Evolutionary conservation across 192 early-diverging fungal genomes (phyloP), one percentile per base, ranked within the genome.

Genomic region (Linnemannia exigua): DNA sequence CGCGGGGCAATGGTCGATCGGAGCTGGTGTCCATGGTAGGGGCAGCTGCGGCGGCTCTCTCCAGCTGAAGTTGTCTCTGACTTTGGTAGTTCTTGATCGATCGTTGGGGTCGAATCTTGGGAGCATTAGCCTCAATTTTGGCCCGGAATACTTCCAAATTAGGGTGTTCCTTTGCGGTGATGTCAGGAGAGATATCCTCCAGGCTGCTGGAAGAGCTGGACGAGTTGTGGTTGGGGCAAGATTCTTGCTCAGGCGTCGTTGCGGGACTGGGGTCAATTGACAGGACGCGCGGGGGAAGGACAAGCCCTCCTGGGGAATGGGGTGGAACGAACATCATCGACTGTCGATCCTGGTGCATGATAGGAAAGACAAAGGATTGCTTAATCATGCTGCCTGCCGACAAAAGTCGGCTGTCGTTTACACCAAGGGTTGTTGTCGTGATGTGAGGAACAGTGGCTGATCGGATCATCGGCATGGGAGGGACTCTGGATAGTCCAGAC

Each of bases 301-400:
- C 83, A 61, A 85, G 74, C 16, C 83, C 83, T 33, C 83, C 83
- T 37, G 83, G 83, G 31, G 83, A 85, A 41, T 85, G 77, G 9
- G 83, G 74, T 15, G 84, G 78, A 44, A 86, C 61, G 15, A 79
- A 22, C 14, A 67, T 46, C 73, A 79, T 79, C 12, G 74, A 28
- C 16, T 17, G 41, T 61, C 50, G 63, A 47, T 7, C 47, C 20
- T 37, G 17, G 8, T 46, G 31, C 67, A 74, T 74, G 9, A 33
- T 66, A 0, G 84, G 83, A 20, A 72, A 79, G 15, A 70, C 52
- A 77, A 86, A 77, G 5, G 77, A 72, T 19, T 70, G 72, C n/a
- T 76, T 72, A n/a, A 80, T 76, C 38, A 77, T 77, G 28, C 44
- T 74, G 5, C 84, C 79, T 2, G 84, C 84, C 7, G 84, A 86